Percentiles rank a stretch among this genome's conserved stretches.
phyloP scores from a whole-genome alignment of 2,329 filamentous ascomycete genomes.

The Pseudocercospora pini-densiflorae region DNA sequence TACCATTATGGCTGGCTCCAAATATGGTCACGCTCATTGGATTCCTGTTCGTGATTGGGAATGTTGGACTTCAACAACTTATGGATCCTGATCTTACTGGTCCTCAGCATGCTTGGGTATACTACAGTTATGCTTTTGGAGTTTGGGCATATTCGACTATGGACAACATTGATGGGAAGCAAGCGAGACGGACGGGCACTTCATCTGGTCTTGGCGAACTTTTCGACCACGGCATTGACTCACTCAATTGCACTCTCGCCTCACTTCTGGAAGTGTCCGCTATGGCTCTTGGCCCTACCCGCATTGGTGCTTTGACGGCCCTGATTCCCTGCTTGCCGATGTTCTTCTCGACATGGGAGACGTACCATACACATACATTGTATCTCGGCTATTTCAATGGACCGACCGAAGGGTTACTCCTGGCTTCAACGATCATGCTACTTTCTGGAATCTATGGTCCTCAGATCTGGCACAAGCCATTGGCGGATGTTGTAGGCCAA shows the following conservation, averaged over 20 bases:
- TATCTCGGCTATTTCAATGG: conserved; percentile 98
- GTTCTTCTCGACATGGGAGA: conserved; percentile 99
- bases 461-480: conserved; percentile 78
- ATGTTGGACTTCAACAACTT: conserved; percentile 75
- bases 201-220: conserved; percentile 94
- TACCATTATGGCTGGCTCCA: conserved; percentile 95
- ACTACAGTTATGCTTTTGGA: conserved; percentile 93
- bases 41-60: conserved; percentile 90
- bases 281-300: conserved; percentile 85
- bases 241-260: conserved; percentile 92
- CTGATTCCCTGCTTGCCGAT: conserved; percentile 91
- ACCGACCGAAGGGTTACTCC: conserved; percentile 90
- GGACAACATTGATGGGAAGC: conserved; percentile 99
- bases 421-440: conserved; percentile 85
- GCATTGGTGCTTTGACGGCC: conserved; percentile 87
- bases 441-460: conserved; percentile 87
- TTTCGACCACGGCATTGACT: conserved; percentile 99
- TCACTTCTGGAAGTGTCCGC: conserved; percentile 90
- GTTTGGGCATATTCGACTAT: conserved; percentile 98
- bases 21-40: conserved; percentile 97
- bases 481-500: conserved; percentile 69
- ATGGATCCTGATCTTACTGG: conserved; percentile 89
- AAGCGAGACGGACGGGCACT: conserved; percentile 90
- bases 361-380: conserved; percentile 96
- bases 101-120: conserved; percentile 77